Base-by-base conservation (phyloP, 2,329 filamentous ascomycete genomes). In the Pyrenophora seminiperda region DNA sequence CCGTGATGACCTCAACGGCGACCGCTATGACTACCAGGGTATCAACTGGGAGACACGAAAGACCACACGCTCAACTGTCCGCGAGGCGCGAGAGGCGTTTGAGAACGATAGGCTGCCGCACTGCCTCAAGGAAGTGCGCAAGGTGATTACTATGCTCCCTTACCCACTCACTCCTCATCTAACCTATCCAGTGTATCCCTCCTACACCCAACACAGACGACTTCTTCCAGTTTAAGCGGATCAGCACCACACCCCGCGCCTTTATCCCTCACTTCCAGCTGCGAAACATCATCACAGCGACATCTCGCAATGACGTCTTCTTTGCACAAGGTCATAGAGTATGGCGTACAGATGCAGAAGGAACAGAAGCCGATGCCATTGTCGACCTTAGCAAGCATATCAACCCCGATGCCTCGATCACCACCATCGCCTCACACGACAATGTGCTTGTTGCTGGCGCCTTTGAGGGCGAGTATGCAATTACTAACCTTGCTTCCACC, bases 221-320 rank as follows among this genome's bases (percentile, higher is more conserved):
- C 15, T 80, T 75, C 55, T 82, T 81, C 65, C 72, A 70, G 4
- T 79, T 77, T 47, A 74, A 74, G 34, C 71, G 76, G 22, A 80
- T 80, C 73, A 76, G 79, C 53, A 79, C 77, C 0, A 70, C 70
- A 9, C 76, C 80, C 54, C 77, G 73, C 45, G 77, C 80, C 4
- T 75, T 73, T n/a, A 77, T 81, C 38, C 76, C 79, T 22, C 83
- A 85, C 62, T 84, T 83, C 55, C 83, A 85, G 58, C 75, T 85
- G 3, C 81, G 83, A 11, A 83, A 85, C 55, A 68, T 83, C 7
- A 73, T 85, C 59, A 79, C 80, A 4, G 77, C 80, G 3, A 79
- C 76, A 7, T 79, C 79, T 10, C 77, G 78, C 32, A 80, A 82
- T 52, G 81, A 82, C 39, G 67, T 85, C 3, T 81, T 80, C 59